phyloP scores from a whole-genome alignment of 345 rosid species.

The Ailanthus altissimus region DNA sequence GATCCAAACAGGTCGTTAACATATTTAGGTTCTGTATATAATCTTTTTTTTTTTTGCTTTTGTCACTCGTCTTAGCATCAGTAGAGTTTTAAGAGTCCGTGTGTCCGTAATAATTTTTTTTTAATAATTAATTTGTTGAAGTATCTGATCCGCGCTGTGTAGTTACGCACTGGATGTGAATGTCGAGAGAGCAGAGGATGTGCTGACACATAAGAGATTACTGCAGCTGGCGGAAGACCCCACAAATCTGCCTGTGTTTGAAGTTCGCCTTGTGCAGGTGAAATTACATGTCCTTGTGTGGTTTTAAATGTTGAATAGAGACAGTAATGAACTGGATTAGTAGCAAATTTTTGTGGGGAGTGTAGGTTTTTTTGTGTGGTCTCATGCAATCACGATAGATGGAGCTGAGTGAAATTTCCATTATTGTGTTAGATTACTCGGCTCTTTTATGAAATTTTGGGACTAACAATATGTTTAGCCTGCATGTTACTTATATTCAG shows the following conservation, averaged over 20 bases:
- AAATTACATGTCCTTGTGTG: background rate
- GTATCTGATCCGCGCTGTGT: slow-evolving; percentile 17
- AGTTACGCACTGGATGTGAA: slow-evolving; percentile 95
- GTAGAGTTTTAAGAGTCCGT: background rate
- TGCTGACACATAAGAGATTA: slow-evolving; percentile 75
- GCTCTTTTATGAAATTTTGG: background rate
- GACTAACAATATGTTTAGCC: too few relatives aligned
- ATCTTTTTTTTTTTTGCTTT: slow-evolving; percentile 7
- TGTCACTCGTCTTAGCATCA: background rate
- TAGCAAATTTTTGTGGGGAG: background rate
- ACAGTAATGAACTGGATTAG: background rate
- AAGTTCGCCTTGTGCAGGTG: slow-evolving; percentile 91
- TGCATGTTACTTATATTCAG: background rate
- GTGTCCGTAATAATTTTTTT: background rate
- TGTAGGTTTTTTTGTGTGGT: background rate
- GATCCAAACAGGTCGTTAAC: slow-evolving; percentile 5
- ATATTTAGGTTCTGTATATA: background rate
- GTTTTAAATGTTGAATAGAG: background rate
- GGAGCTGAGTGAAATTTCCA: background rate
- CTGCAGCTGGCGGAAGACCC: slow-evolving; percentile 78
- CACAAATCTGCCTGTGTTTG: slow-evolving; percentile 74
- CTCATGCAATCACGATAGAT: background rate
- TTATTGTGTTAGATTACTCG: background rate
- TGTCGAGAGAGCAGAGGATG: slow-evolving; percentile 97
- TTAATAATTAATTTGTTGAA: background rate